Percentiles rank a stretch among this genome's conserved stretches.
Conservation (phyloP, 2,329 filamentous ascomycete genomes). For the Paraconiothyrium brasiliense region DNA sequence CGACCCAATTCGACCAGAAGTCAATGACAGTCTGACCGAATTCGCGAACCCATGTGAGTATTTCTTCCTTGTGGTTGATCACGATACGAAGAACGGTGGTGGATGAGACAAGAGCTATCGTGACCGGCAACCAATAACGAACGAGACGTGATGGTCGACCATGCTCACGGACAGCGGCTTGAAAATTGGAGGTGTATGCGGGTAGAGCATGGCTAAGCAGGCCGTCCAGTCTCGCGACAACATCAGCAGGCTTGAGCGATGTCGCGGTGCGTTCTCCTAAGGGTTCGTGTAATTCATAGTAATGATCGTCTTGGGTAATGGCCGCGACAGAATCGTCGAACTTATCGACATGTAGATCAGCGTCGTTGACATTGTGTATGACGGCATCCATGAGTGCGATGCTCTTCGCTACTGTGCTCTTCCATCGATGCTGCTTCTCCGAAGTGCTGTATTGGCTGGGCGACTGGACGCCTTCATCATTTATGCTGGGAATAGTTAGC, state of each 20-base stretch:
- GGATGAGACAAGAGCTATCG: conserved; percentile 75
- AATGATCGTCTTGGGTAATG: conserved; percentile 62
- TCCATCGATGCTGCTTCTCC: conserved; percentile 67
- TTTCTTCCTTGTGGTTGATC: conserved; percentile 76
- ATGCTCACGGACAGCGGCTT: conserved; percentile 67
- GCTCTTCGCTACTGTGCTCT: conserved; percentile 79
- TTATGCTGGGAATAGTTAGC: conserved; percentile 60
- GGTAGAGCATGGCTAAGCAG: conserved; percentile 77
- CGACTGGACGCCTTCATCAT: conserved; percentile 64
- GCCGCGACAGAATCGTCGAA: conserved; percentile 66
- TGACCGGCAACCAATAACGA: conserved; percentile 87
- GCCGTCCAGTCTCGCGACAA: conserved; percentile 72
- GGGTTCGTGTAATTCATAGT: conserved; percentile 54
- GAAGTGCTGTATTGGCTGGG: conserved; percentile 55
- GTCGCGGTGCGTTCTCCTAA: conserved; percentile 45
- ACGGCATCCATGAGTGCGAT: conserved; percentile 88
- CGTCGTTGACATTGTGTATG: conserved; percentile 72
- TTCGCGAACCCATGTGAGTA: conserved; percentile 81
- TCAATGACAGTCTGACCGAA: conserved; percentile 81
- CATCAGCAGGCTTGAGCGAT: conserved; percentile 58
- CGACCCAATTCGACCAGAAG: conserved; percentile 97
- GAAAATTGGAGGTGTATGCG: conserved; percentile 68
- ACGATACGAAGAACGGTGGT: conserved; percentile 86
- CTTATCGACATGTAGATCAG: conserved; percentile 64
- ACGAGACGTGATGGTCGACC: conserved; percentile 79